Evolutionary conservation across 331 rosid species (phyloP).

Genomic region (Malus hybrid): DNA sequence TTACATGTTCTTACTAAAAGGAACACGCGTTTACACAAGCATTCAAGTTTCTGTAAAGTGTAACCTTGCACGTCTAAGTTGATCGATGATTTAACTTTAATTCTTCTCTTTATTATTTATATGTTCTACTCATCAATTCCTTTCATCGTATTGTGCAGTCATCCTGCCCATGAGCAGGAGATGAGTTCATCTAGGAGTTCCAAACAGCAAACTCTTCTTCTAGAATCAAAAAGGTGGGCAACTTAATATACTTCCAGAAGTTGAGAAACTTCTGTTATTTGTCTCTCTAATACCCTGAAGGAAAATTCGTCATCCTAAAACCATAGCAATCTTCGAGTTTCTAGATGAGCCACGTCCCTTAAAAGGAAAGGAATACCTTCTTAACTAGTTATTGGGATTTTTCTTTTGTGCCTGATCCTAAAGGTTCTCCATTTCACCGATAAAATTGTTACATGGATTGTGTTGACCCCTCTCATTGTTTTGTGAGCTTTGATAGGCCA

Average conservation of each 20-base stretch:
- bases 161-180: slow-evolving; percentile 13
- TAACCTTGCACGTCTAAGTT: background rate
- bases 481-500: background rate
- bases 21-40: background rate
- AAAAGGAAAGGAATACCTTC: background rate
- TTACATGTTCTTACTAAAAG: background rate
- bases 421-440: background rate
- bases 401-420: background rate
- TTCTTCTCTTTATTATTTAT: background rate
- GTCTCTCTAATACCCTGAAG: background rate
- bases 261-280: background rate
- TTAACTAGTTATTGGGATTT: background rate
- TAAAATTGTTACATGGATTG: background rate
- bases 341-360: background rate
- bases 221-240: slow-evolving; percentile 16
- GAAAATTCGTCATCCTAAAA: background rate
- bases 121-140: background rate
- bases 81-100: background rate
- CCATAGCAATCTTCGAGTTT: background rate
- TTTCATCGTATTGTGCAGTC: slow-evolving; percentile 4
- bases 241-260: background rate
- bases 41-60: background rate
- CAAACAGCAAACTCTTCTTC: slow-evolving; percentile 10
- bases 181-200: background rate
- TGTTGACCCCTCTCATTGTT: background rate